These are phyloP conservation scores for Epichloe festucae DNA, from an alignment of 2,329 filamentous ascomycete species.

Conservation along the genomic window DNA sequence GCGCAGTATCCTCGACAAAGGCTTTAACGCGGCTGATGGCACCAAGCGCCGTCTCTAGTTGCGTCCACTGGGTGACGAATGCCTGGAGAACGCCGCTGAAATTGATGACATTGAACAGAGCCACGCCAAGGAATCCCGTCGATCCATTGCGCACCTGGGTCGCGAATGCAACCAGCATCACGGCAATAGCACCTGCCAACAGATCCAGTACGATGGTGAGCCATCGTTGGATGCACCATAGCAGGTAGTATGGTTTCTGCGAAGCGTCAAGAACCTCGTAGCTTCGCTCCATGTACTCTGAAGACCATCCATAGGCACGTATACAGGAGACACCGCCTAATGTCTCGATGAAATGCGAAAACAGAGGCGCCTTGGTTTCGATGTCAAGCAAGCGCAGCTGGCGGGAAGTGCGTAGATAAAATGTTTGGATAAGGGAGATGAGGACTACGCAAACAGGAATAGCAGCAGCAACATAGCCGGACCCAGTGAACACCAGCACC, in stretches of 20 bases:
- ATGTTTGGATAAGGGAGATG: slow-evolving; percentile 16
- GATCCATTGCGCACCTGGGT: slow-evolving; percentile 20
- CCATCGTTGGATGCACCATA: slow-evolving; percentile 37
- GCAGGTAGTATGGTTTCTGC: slow-evolving; percentile 24
- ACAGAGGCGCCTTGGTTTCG: slow-evolving; percentile 18
- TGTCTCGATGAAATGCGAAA: slow-evolving; percentile 16
- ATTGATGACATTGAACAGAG: slow-evolving; percentile 16
- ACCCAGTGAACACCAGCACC: slow-evolving; percentile 30
- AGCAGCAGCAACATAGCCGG: slow-evolving; percentile 30
- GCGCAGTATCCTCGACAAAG: slow-evolving; percentile 11
- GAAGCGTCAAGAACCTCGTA: slow-evolving; percentile 19
- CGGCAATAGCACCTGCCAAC: slow-evolving; percentile 29
- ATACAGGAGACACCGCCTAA: slow-evolving; percentile 15
- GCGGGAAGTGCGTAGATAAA: slow-evolving; percentile 20
- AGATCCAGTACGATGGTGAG: slow-evolving; percentile 34
- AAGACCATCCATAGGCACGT: slow-evolving; percentile 23
- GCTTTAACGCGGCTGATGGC: slow-evolving; percentile 15
- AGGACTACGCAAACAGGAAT: slow-evolving; percentile 25
- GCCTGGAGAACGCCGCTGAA: slow-evolving; percentile 18
- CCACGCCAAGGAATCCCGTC: slow-evolving; percentile 16
- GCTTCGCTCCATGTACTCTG: slow-evolving; percentile 10
- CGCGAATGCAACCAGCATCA: slow-evolving; percentile 30
- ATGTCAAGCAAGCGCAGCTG: slow-evolving; percentile 19
- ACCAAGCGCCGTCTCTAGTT: slow-evolving; percentile 16
- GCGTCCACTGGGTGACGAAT: slow-evolving; percentile 21